phyloP scores from a whole-genome alignment of 1,284 basidiomycete species.

The Sanghuangporus sanghuang region DNA sequence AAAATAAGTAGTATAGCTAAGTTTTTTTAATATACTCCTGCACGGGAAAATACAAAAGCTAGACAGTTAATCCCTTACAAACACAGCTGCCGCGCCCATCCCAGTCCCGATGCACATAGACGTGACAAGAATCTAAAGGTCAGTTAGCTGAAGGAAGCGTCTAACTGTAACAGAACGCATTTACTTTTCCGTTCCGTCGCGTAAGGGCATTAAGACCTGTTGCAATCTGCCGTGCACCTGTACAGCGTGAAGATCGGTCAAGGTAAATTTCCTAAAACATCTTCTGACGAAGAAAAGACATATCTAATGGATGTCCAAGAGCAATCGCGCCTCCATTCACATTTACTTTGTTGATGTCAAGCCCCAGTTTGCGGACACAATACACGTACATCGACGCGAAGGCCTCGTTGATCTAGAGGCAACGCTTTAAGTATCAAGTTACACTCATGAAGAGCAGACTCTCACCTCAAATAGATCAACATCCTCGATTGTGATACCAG shows the following conservation, averaged over 20 bases:
- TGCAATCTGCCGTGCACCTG: conserved; percentile 83
- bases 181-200: conserved; percentile 72
- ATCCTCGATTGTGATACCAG: conserved; percentile 63
- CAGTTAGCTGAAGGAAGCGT: background rate
- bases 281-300: conserved; percentile 32
- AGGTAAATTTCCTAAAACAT: background rate
- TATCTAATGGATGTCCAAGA: conserved; percentile 82
- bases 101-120: conserved; percentile 89
- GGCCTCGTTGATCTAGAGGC: conserved; percentile 79
- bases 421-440: background rate
- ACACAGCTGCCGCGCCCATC: conserved; percentile 81
- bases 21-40: background rate
- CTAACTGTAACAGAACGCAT: conserved; percentile 16
- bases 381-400: conserved; percentile 89
- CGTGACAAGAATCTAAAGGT: conserved; percentile 60
- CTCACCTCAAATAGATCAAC: conserved; percentile 78
- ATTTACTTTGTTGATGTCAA: conserved; percentile 76
- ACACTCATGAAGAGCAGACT: background rate
- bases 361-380: conserved; percentile 65
- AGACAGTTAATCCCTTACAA: conserved; percentile 43
- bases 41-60: background rate
- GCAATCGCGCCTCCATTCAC: conserved; percentile 90
- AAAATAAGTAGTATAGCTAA: background rate
- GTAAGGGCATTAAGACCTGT: conserved; percentile 83
- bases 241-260: conserved; percentile 53